A percentile compares a stretch with the other conserved stretches of the same genome.
Conservation (phyloP, 768 basidiomycete species). For the Mycena albidolilacea region DNA sequence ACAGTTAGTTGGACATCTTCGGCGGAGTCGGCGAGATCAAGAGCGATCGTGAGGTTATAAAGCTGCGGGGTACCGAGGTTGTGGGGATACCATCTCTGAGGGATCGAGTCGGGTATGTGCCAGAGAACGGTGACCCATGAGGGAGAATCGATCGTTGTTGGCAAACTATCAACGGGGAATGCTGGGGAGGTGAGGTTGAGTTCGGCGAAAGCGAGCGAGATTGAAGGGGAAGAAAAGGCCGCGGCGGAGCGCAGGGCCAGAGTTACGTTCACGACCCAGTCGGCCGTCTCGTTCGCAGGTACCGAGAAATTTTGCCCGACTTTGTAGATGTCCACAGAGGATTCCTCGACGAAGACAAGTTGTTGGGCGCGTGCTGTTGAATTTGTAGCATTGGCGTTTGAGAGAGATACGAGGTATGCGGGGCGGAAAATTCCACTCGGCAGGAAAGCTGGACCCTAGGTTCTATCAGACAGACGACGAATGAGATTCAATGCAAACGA, state of each 20-base stretch:
- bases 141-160: conserved; percentile 45
- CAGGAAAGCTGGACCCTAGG: conserved; percentile 70
- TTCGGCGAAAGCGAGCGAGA: conserved; percentile 64
- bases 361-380: conserved; percentile 42
- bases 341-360: conserved; percentile 65
- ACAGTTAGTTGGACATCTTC: conserved; percentile 55
- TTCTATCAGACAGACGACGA: not conserved
- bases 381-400: conserved; percentile 41
- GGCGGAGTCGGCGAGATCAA: conserved; percentile 47
- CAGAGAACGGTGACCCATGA: conserved; percentile 61
- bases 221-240: conserved; percentile 49
- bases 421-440: conserved; percentile 70
- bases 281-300: conserved; percentile 61
- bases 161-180: conserved; percentile 45
- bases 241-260: conserved; percentile 62
- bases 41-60: conserved; percentile 64
- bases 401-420: conserved; percentile 65
- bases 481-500: not conserved
- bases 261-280: conserved; percentile 71
- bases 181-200: conserved; percentile 57
- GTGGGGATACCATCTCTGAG: conserved; percentile 69
- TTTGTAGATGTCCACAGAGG: conserved; percentile 70
- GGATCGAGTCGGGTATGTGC: conserved; percentile 60
- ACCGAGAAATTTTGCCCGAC: conserved; percentile 62
- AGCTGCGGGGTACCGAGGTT: conserved; percentile 70